These are phyloP conservation scores for Rutstroemia sp. DNA, from an alignment of 2,329 filamentous ascomycete genomes.

Conservation along the genomic window DNA sequence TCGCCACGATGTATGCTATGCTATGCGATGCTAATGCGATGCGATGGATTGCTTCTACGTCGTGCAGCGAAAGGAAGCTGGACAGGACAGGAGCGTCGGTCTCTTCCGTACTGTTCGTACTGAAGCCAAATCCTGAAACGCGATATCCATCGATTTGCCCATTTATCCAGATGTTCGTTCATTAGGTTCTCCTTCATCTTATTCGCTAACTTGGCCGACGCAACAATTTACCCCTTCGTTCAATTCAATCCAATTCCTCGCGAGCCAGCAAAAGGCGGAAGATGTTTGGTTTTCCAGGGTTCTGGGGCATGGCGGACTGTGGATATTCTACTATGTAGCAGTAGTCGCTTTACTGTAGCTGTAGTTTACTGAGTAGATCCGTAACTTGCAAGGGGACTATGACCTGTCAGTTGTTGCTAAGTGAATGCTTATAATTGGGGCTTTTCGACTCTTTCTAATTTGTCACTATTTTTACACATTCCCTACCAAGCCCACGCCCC, in stretches of 20 bases:
- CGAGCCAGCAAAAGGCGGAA: not conserved
- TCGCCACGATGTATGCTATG: no score
- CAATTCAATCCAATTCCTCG: not conserved
- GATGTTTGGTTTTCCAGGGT: not conserved
- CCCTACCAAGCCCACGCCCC: no score
- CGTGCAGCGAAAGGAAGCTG: not conserved
- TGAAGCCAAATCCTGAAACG: not conserved
- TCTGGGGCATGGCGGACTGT: slow-evolving; percentile 8
- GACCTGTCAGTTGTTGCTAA: not conserved
- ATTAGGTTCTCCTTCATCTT: not conserved
- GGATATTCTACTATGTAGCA: not conserved
- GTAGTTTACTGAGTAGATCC: not conserved
- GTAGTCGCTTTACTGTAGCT: not conserved
- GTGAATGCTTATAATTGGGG: not conserved
- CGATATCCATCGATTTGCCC: not conserved
- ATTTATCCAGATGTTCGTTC: not conserved
- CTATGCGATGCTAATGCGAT: no score
- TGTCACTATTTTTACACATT: slow-evolving; percentile 5
- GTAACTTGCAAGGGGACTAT: not conserved
- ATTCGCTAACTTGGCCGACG: not conserved
- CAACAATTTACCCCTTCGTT: not conserved
- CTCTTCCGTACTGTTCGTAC: no score
- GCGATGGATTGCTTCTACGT: not conserved
- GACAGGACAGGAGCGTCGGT: no score
- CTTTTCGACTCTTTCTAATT: slow-evolving; percentile 1